Evolutionary conservation across 2,329 filamentous ascomycete genomes (phyloP).

Genomic region (Penicillium occitanis): DNA sequence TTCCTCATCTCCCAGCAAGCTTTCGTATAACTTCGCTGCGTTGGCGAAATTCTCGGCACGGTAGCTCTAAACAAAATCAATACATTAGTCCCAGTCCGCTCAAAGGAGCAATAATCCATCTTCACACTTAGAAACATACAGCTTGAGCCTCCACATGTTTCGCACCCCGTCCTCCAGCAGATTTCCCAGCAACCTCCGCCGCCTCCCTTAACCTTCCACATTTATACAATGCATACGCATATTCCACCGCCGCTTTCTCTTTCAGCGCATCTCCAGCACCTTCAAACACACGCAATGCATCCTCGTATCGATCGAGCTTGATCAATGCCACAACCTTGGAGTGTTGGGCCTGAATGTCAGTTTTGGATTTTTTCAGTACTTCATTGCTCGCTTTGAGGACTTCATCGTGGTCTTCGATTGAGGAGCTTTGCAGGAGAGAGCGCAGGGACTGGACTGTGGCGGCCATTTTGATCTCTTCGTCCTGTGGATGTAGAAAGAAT

Average conservation of each 20-base stretch:
- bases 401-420: conserved; percentile 63
- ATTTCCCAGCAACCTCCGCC: conserved; percentile 49
- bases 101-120: background rate
- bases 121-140: conserved; percentile 38
- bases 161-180: conserved; percentile 50
- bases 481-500: background rate
- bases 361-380: conserved; percentile 57
- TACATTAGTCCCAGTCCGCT: background rate
- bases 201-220: conserved; percentile 57
- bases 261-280: conserved; percentile 55
- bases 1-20: conserved; percentile 45
- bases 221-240: conserved; percentile 65
- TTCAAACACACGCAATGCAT: conserved; percentile 58
- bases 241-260: conserved; percentile 57
- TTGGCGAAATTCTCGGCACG: conserved; percentile 60
- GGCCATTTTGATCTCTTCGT: conserved; percentile 34
- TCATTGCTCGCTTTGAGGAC: conserved; percentile 59
- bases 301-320: conserved; percentile 64
- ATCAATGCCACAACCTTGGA: conserved; percentile 60
- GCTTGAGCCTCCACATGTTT: conserved; percentile 63
- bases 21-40: conserved; percentile 55
- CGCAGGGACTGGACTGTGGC: conserved; percentile 51
- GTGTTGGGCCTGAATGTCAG: conserved; percentile 58
- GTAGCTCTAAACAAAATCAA: conserved; percentile 43
- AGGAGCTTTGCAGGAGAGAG: conserved; percentile 57